These are phyloP conservation scores for Stephanodiscus minutulus DNA, from an alignment of 108 stramenopile species.

Conservation along the genomic window DNA sequence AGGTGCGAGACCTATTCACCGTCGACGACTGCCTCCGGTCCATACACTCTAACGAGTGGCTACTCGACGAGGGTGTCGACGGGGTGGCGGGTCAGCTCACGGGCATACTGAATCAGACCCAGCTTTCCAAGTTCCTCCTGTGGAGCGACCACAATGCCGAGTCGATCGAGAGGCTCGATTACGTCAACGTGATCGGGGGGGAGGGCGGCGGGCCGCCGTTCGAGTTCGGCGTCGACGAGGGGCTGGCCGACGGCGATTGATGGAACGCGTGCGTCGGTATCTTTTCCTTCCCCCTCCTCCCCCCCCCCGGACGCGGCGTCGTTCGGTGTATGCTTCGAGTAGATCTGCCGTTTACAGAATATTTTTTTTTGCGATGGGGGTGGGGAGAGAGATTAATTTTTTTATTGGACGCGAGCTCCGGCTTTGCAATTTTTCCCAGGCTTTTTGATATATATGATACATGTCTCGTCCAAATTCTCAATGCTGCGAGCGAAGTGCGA, in stretches of 20 bases:
- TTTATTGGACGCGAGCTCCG: no score
- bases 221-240: conserved; percentile 80
- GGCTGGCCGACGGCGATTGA: conserved; percentile 39
- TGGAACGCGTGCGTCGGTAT: no score
- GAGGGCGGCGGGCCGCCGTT: conserved; percentile 56
- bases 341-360: no score
- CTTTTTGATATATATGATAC: no score
- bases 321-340: no score
- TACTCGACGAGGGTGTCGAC: conserved; percentile 79
- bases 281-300: no score
- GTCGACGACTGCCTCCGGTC: conserved; percentile 65
- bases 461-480: no score
- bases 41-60: conserved; percentile 74
- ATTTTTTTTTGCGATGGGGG: no score
- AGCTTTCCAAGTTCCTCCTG: conserved; percentile 82
- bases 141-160: conserved; percentile 90
- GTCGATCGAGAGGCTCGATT: conserved; percentile 82
- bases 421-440: no score
- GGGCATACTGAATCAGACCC: conserved; percentile 80
- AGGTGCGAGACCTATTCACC: conserved; percentile 70
- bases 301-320: no score
- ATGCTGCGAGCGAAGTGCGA: no score
- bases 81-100: conserved; percentile 74
- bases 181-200: conserved; percentile 48
- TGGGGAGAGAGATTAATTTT: no score